Evolutionary conservation across 2,329 filamentous ascomycete species (phyloP).

Genomic region (Pseudogymnoascus sp.): DNA sequence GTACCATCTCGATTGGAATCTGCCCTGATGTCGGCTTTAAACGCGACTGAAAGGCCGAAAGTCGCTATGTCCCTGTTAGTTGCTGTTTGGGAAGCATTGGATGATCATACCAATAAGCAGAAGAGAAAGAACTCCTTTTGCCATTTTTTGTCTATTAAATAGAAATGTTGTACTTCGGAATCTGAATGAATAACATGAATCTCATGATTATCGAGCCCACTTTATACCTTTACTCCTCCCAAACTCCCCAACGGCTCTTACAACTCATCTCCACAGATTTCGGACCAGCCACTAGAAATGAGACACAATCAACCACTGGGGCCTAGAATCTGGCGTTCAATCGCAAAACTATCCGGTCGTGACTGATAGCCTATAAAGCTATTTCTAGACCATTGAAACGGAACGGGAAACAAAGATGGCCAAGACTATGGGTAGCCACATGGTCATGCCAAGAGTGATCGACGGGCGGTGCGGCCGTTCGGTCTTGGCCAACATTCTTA

Average conservation of each 20-base stretch:
- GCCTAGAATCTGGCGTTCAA: background rate
- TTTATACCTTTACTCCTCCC: background rate
- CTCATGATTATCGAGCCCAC: background rate
- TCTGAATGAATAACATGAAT: background rate
- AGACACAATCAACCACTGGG: background rate
- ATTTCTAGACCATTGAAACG: background rate
- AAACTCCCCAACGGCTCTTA: background rate
- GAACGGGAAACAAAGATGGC: background rate
- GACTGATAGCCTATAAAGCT: background rate
- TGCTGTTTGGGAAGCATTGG: background rate
- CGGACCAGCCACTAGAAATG: background rate
- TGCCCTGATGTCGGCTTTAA: constrained; percentile 24
- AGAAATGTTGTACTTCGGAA: background rate
- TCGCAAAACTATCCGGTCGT: background rate
- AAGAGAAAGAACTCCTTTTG: background rate
- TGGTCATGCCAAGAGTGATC: background rate
- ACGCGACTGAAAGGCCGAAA: background rate
- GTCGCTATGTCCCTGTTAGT: background rate
- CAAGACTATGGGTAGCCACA: background rate
- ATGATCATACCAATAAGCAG: background rate
- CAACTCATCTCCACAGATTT: background rate
- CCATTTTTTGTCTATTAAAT: background rate
- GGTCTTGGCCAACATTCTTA: background rate
- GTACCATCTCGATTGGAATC: constrained; percentile 32
- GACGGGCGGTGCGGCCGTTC: background rate